Evolutionary conservation across 108 stramenopile genomes (phyloP).

Genomic region (Nitzschia sp.): DNA sequence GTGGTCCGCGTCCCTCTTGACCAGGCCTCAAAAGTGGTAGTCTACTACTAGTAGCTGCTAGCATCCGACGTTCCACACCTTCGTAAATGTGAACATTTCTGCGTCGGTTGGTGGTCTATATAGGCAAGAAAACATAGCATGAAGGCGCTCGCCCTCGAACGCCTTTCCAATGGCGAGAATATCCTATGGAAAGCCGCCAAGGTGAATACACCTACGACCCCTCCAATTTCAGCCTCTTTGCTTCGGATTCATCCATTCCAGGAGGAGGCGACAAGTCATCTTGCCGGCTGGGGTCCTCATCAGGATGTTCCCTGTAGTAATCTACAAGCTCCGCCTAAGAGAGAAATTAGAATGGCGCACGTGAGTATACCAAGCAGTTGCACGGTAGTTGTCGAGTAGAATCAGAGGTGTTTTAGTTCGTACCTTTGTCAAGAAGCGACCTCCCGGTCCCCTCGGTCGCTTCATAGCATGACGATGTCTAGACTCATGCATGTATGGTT

Average conservation of each 20-base stretch:
- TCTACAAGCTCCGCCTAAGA: slow-evolving; percentile 49
- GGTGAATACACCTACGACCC: neutral
- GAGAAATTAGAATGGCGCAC: neutral
- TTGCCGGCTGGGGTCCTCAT: slow-evolving; percentile 40
- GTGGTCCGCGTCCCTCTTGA: too few relatives aligned
- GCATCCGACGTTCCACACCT: too few relatives aligned
- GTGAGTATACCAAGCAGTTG: neutral
- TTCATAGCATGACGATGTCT: slow-evolving; percentile 82
- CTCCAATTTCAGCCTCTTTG: neutral
- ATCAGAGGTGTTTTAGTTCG: neutral
- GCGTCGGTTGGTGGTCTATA: too few relatives aligned
- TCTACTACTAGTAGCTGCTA: too few relatives aligned
- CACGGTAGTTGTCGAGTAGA: too few relatives aligned
- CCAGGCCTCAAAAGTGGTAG: too few relatives aligned
- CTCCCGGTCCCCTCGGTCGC: slow-evolving; percentile 79
- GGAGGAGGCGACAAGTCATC: slow-evolving; percentile 1
- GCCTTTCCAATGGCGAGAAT: too few relatives aligned
- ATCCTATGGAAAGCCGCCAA: too few relatives aligned
- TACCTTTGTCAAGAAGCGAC: slow-evolving; percentile 83
- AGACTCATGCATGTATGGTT: slow-evolving; percentile 81
- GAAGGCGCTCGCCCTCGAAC: too few relatives aligned
- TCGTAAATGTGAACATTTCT: too few relatives aligned
- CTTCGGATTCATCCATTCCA: neutral
- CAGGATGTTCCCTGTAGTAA: slow-evolving; percentile 52
- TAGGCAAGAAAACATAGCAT: too few relatives aligned